A percentile compares a stretch with the other conserved stretches of the same genome.
These are phyloP conservation scores for Moricandia moricandioides DNA, from an alignment of 345 rosid genomes.

Conservation along the genomic window DNA sequence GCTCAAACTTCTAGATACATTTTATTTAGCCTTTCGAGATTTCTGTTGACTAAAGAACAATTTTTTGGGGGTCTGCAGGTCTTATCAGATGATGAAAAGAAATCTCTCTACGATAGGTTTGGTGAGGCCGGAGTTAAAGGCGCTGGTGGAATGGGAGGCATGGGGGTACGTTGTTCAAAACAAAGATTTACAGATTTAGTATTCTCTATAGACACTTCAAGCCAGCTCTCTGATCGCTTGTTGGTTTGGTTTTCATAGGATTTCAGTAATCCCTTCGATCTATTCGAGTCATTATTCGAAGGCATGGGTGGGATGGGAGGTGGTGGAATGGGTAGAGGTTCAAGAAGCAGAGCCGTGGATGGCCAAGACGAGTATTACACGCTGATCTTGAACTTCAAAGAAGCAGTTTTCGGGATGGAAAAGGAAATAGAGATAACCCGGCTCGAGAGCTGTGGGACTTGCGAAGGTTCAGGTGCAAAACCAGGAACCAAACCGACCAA, in stretches of 20 bases:
- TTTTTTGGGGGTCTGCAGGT: conserved; percentile 23
- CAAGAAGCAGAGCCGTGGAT: conserved; percentile 75
- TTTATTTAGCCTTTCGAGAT: not conserved
- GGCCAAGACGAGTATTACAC: conserved; percentile 92
- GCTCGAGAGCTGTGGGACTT: conserved; percentile 80
- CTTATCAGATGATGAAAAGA: conserved; percentile 91
- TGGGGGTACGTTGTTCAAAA: conserved; percentile 48
- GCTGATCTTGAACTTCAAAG: conserved; percentile 75
- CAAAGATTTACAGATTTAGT: not conserved
- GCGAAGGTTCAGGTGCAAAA: conserved; percentile 91
- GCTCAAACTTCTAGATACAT: not conserved
- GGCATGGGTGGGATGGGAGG: conserved; percentile 91
- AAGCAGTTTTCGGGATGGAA: conserved; percentile 91
- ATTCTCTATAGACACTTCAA: not conserved
- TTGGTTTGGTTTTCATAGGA: conserved; percentile 49
- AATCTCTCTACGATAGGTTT: conserved; percentile 85
- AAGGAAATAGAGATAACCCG: conserved; percentile 92
- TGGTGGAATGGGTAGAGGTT: conserved; percentile 61
- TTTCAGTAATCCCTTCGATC: conserved; percentile 92
- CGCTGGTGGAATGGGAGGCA: conserved; percentile 77
- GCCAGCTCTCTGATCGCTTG: conserved; percentile 7
- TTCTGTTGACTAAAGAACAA: not conserved
- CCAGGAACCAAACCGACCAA: conserved; percentile 76
- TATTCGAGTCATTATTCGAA: conserved; percentile 86
- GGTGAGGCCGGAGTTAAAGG: conserved; percentile 99